Conservation (phyloP, 2,329 filamentous ascomycete species). For the Sporothrix dimorphospora region DNA sequence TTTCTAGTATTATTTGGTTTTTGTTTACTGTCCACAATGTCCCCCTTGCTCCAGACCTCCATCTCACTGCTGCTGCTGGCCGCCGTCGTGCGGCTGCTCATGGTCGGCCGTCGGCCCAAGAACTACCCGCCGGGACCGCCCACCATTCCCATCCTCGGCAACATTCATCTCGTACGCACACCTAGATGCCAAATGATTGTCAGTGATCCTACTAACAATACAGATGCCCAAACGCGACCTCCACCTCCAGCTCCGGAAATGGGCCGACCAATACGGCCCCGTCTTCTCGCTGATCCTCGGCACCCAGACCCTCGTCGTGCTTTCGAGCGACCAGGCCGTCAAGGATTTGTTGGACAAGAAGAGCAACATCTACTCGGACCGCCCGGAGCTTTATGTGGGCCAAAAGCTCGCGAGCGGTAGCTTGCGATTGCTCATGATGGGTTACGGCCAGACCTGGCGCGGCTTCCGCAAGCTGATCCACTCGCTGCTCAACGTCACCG, state of each 20-base stretch:
- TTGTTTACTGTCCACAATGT: neutral
- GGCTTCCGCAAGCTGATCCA: slow-evolving; percentile 46
- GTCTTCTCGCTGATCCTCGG: slow-evolving; percentile 57
- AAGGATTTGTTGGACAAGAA: slow-evolving; percentile 57
- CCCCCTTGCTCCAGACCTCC: neutral
- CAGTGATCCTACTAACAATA: neutral
- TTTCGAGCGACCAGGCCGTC: slow-evolving; percentile 37
- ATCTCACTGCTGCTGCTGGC: neutral
- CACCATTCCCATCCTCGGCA: slow-evolving; percentile 38
- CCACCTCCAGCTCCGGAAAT: slow-evolving; percentile 54
- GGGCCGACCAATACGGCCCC: slow-evolving; percentile 56
- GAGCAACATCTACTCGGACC: slow-evolving; percentile 53
- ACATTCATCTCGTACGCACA: slow-evolving; percentile 41
- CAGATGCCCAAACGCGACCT: slow-evolving; percentile 24
- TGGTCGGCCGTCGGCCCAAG: slow-evolving; percentile 22
- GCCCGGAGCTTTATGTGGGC: slow-evolving; percentile 38
- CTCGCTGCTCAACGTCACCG: slow-evolving; percentile 51
- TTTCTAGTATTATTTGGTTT: neutral
- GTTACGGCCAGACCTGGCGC: slow-evolving; percentile 43
- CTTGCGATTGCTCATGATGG: slow-evolving; percentile 26
- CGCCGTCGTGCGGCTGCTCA: slow-evolving; percentile 21
- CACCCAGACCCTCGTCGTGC: slow-evolving; percentile 50
- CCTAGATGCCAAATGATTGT: no score
- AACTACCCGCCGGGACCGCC: slow-evolving; percentile 37
- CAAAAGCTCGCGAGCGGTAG: slow-evolving; percentile 31